Percentiles rank a stretch among this genome's conserved stretches.
Conservation (phyloP, 805 yeast species). For the Starmera pachycereana region DNA sequence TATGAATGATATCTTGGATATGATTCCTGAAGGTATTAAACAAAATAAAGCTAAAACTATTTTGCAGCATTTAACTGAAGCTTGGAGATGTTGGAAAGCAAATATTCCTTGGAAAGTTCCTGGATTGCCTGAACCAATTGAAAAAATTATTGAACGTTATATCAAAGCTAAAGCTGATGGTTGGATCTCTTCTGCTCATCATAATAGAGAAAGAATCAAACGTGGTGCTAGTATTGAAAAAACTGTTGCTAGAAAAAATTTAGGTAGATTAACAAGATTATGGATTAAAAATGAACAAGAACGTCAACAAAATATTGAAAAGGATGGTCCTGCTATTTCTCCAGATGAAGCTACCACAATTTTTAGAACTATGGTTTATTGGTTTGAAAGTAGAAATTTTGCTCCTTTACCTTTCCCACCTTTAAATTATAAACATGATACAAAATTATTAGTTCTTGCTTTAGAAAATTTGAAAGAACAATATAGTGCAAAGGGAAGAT, state of each 20-base stretch:
- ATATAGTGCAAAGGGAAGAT: constrained; percentile 61
- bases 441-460: constrained; percentile 81
- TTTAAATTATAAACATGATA: constrained; percentile 82
- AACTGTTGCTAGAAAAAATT: constrained; percentile 84
- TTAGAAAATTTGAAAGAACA: constrained; percentile 79
- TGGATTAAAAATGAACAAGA: constrained; percentile 93
- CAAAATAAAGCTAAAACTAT: constrained; percentile 81
- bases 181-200: constrained; percentile 90
- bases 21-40: constrained; percentile 92
- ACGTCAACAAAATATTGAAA: constrained; percentile 67
- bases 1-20: constrained; percentile 89
- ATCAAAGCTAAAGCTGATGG: constrained; percentile 94
- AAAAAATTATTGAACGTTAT: constrained; percentile 76
- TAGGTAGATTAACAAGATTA: constrained; percentile 82
- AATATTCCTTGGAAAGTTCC: constrained; percentile 97
- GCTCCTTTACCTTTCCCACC: constrained; percentile 93
- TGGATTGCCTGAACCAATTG: constrained; percentile 88
- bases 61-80: constrained; percentile 90
- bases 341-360: constrained; percentile 85
- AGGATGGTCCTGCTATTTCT: constrained; percentile 78
- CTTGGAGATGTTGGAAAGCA: constrained; percentile 99
- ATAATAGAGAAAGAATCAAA: constrained; percentile 79
- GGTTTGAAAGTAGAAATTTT: constrained; percentile 81
- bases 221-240: constrained; percentile 92
- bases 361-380: constrained; percentile 79